Evolutionary conservation across 1,139 yeast genomes (phyloP), one percentile per base, ranked within the genome.

Genomic region (Scheffersomyces lignicola): DNA sequence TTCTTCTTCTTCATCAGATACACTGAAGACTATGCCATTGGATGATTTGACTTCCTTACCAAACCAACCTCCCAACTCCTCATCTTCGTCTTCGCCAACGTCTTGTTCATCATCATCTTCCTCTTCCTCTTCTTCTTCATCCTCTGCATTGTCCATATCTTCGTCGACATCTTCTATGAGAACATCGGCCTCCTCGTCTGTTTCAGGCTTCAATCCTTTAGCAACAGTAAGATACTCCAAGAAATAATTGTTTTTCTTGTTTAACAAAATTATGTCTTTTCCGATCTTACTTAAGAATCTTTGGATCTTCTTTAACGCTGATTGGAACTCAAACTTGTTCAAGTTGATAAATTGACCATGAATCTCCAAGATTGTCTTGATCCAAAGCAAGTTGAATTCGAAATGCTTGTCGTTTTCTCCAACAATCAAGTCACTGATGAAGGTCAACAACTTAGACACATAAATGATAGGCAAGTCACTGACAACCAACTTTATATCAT

Each of bases 371-470:
- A 89, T 51, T 14, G 73, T 67, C 47, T 80, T 79, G 29, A 90
- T 72, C 98, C 98, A 92, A 10, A 84, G 49, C 44, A 92, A 60
- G 48, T 83, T 80, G 63, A 80, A 89, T 60, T 94, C 97, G 25
- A 90, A 60, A 56, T 92, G 98, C 16, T 80, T 88, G 8, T 90
- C 81, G n/a, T 81, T 84, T 24, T 54, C 43, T 21, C 52, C 49
- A 54, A 77, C 76, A 20, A 87, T 69, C 36, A 78, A 68, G 22
- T 76, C 76, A 1, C 95, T 94, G 45, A 94, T 73, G 48, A 88
- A 89, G 29, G 71, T 65, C 36, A 92, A 59, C 31, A 92, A 54
- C 40, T 83, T 74, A 30, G 80, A 74, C 27, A 89, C 73, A 51
- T 94, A 92, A 1, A 89, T 83, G 1, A 67, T 69, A 0, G 98